Conservation (phyloP, 1,284 basidiomycete species). For the Caloboletus inedulis region DNA sequence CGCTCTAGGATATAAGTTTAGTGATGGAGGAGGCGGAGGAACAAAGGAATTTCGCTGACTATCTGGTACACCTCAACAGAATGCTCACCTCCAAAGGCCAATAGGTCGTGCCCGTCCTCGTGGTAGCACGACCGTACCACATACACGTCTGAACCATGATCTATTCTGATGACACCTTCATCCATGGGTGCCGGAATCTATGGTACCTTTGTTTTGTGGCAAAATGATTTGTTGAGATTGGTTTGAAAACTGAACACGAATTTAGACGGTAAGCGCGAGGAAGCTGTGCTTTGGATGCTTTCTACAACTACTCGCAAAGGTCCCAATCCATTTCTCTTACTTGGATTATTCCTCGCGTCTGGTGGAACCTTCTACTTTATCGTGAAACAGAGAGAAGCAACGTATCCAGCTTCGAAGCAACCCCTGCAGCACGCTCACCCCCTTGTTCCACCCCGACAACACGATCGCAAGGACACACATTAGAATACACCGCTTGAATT, state of each 20-base stretch:
- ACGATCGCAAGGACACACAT: constrained; percentile 8
- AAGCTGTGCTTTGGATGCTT: constrained; percentile 20
- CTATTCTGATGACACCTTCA: constrained; percentile 40
- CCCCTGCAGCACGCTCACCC: constrained; percentile 64
- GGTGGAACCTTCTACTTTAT: constrained; percentile 56
- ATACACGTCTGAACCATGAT: constrained; percentile 56
- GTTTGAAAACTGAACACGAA: background rate
- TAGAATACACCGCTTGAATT: constrained; percentile 10
- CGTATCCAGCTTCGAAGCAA: constrained; percentile 57
- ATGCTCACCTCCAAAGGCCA: constrained; percentile 70
- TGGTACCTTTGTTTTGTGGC: background rate
- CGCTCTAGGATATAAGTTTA: constrained; percentile 31
- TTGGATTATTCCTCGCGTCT: constrained; percentile 54
- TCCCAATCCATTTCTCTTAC: constrained; percentile 63
- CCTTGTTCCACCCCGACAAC: constrained; percentile 58
- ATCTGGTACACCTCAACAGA: constrained; percentile 66
- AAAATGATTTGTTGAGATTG: constrained; percentile 1
- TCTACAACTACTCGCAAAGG: constrained; percentile 29
- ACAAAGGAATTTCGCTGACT: constrained; percentile 37
- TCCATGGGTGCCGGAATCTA: constrained; percentile 40
- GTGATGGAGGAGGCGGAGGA: constrained; percentile 8
- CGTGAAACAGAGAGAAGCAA: constrained; percentile 53
- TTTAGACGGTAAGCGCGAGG: background rate
- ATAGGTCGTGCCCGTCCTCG: constrained; percentile 61
- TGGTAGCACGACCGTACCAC: constrained; percentile 59